Base-by-base conservation (phyloP, 108 stramenopile genomes). In the Skeletonema marinoi region DNA sequence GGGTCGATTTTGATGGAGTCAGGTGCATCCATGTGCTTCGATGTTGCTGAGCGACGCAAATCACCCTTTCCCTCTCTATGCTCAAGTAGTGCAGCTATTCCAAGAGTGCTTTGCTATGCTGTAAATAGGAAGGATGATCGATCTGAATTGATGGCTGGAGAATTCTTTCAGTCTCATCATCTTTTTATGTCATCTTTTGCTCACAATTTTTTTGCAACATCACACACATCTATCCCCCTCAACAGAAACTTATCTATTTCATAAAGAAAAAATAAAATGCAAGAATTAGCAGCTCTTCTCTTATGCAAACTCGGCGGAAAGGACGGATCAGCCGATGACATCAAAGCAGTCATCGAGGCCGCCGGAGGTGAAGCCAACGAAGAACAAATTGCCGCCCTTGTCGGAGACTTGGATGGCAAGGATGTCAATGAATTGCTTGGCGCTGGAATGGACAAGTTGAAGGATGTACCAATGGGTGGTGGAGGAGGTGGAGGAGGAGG, bases 381-480 rank as follows among this genome's bases (percentile, higher is more conserved):
- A 32, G 93, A 93, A 59, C 72, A 74, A 39, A 75, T 96, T 51
- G 39, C 93, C 19, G 70, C 77, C 32, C 75, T 96, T 19, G 72
- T 85, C n/a, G 90, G 83, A 14, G 93, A 92, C 65, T 44, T 93
- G 38, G 93, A 91, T 48, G 96, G 93, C 68, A 96, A 96, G 85
- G 88, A 92, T 78, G 66, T 94, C 35, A 88, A 92, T 72, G 96
- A 91, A 65, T 67, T 96, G 65, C 67, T 94, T 61, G 90, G 87
- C 36, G 90, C 82, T 11, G 96, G 96, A 70, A 90, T 93, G 90
- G 93, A 83, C 65, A 93, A 93, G 73, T 69, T 96, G 79, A 96
- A 96, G 91, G 93, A 96, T 85, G 92, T 96, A 16, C 93, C 93
- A 41, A 88, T 96, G 85, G 96, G 96, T 63, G 95, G 94, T 64